phyloP scores from a whole-genome alignment of 192 early-diverging fungal species.

The Coemansia aciculifera region DNA sequence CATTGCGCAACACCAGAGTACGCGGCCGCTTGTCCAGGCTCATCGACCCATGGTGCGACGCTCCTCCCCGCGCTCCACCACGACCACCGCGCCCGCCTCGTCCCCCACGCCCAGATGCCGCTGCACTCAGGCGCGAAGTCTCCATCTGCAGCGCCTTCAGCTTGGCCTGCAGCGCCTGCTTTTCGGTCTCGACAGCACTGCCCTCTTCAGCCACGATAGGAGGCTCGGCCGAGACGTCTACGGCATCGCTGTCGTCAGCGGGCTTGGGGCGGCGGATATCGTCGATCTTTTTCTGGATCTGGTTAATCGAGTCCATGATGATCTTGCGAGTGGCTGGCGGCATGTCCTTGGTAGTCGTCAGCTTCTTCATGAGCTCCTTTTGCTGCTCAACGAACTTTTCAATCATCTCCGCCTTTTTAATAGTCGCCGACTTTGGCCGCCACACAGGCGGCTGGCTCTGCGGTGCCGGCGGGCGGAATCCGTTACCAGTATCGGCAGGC shows the following conservation, averaged over 20 bases:
- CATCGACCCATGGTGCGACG: conserved; percentile 26
- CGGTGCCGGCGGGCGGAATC: not conserved
- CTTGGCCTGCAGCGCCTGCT: conserved; percentile 37
- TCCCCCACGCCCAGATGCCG: not conserved
- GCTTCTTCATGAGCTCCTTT: conserved; percentile 48
- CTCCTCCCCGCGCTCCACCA: conserved; percentile 1
- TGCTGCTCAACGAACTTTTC: conserved; percentile 53
- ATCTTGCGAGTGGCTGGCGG: conserved; percentile 47
- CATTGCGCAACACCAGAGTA: conserved; percentile 37
- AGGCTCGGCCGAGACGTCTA: not conserved
- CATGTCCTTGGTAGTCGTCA: conserved; percentile 44
- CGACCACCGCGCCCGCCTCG: conserved; percentile 8
- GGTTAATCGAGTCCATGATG: conserved; percentile 54
- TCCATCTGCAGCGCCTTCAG: conserved; percentile 34
- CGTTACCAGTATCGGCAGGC: not conserved
- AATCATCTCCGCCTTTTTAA: conserved; percentile 51
- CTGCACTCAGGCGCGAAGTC: conserved; percentile 28
- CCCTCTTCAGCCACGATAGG: not conserved
- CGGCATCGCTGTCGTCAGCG: not conserved
- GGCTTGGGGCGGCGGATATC: conserved; percentile 30
- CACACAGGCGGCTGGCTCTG: conserved; percentile 23
- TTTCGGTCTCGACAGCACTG: conserved; percentile 16
- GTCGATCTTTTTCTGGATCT: conserved; percentile 46
- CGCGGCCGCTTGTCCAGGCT: conserved; percentile 48
- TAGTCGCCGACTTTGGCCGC: conserved; percentile 44